These are phyloP conservation scores for Nakaseomyces uthaithaninus DNA, from an alignment of 1,139 yeast species.

Conservation along the genomic window DNA sequence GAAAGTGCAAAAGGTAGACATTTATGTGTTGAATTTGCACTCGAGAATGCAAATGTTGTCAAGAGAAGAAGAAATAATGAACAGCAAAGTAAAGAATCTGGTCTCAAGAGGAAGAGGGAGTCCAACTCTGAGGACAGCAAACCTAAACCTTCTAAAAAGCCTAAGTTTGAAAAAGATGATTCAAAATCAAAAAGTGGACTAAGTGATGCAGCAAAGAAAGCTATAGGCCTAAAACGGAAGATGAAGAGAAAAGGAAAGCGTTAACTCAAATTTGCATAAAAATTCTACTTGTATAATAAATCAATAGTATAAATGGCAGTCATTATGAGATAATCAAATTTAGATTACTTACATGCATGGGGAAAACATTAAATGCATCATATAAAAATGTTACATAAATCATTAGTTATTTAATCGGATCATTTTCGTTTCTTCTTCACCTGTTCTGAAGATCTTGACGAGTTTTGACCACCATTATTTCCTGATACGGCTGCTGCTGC, in stretches of 20 bases:
- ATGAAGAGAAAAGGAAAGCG: not conserved
- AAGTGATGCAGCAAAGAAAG: constrained; percentile 2
- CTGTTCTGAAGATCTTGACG: constrained; percentile 24
- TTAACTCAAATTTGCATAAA: not conserved
- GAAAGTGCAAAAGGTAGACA: constrained; percentile 58
- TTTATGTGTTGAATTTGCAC: constrained; percentile 88
- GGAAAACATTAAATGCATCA: constrained; percentile 1
- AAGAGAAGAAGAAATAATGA: constrained; percentile 78
- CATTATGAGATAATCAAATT: not conserved
- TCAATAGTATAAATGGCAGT: constrained; percentile 5
- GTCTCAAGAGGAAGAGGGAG: constrained; percentile 56
- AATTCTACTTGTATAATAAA: not conserved
- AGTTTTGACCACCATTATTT: constrained; percentile 15
- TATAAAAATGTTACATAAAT: constrained; percentile 6
- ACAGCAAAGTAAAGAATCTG: constrained; percentile 48
- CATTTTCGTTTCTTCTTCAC: constrained; percentile 27
- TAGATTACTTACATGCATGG: not conserved
- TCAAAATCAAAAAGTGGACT: constrained; percentile 3
- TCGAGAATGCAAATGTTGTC: constrained; percentile 88
- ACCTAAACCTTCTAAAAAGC: not conserved
- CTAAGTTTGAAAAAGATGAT: not conserved
- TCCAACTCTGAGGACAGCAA: constrained; percentile 20
- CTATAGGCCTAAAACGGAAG: constrained; percentile 6
- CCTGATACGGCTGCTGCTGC: constrained; percentile 34
- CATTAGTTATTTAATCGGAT: constrained; percentile 4